Conservation (phyloP, 148 eudicot species). For the Rheum nobile region DNA sequence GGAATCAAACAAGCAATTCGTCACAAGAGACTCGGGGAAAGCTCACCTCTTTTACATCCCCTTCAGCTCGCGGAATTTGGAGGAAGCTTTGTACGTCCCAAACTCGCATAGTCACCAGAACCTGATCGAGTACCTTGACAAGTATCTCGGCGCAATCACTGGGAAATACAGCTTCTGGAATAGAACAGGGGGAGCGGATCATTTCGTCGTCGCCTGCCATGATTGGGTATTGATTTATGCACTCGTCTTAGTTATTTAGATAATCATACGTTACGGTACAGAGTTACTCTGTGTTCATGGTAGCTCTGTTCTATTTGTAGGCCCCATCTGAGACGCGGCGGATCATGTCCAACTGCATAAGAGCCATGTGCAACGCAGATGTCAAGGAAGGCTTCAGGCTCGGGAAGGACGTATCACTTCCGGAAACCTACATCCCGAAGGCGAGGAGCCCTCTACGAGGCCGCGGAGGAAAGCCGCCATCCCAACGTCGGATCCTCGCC, state of each 20-base stretch:
- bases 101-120: constrained; percentile 44
- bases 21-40: constrained; percentile 31
- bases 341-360: constrained; percentile 37
- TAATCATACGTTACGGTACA: too few relatives aligned
- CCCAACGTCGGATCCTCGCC: constrained; percentile 37
- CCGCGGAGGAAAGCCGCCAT: constrained; percentile 42
- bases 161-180: constrained; percentile 56
- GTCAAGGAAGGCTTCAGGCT: constrained; percentile 43
- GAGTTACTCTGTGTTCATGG: too few relatives aligned
- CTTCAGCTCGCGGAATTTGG: constrained; percentile 53
- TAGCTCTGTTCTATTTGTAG: neutral
- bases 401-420: constrained; percentile 68
- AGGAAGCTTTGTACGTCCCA: constrained; percentile 40
- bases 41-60: constrained; percentile 72
- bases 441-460: constrained; percentile 30
- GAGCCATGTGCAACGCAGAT: constrained; percentile 68
- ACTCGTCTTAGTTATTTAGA: too few relatives aligned
- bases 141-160: constrained; percentile 32
- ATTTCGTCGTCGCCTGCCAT: constrained; percentile 69
- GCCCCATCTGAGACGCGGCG: constrained; percentile 31
- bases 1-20: constrained; percentile 40
- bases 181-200: constrained; percentile 60
- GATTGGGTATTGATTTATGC: constrained; percentile 41
- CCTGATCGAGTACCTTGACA: constrained; percentile 29
- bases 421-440: constrained; percentile 39